Evolutionary conservation across 805 yeast genomes (phyloP), one percentile per base, ranked within the genome.

Genomic region (Candida xyloterini): DNA sequence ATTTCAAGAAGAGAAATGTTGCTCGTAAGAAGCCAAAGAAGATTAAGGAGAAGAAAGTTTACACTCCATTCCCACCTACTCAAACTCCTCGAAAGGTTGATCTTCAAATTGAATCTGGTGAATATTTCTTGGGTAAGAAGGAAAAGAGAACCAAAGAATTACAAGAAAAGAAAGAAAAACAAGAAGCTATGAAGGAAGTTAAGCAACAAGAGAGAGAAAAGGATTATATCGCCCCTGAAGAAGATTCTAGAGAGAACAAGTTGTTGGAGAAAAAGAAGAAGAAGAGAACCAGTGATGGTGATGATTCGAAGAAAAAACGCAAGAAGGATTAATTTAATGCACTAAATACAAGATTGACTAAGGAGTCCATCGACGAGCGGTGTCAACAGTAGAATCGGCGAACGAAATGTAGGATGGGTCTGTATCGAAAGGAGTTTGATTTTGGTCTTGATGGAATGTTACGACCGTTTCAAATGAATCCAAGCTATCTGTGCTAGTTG

Each of bases 51-150:
- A 74, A 77, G 71, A 90, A 83, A 66, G 81, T 79, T 3, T 91
- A 91, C 77, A 93, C 99, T 24, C 98, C 99, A 60, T 93, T 93
- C 89, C 99, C 99, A 69, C 98, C 99, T 54, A 85, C 87, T 37
- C 99, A 87, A 67, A 78, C 79, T 51, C 99, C 98, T 59, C 84
- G 98, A 73, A 90, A 93, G 85, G 73, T 93, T 65, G 99, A 93
- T 77, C 70, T 90, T 62, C 95, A 89, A 70, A 89, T 93, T 65
- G 99, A 93, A 66, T 81, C 95, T 71, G 99, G 99, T 78, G 99
- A 93, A 65, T 93, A 88, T 68, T 93, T 93, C 78, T 73, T 93
- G 68, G 85, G 88, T 45, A 84, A 87, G 70, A 78, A 71, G 55
- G 95, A 90, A 56, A 88, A 87, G 71, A 82, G 78, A 44, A 67